Evolutionary conservation across 2,329 filamentous ascomycete genomes (phyloP).

Genomic region (Diaporthe aspalathi): DNA sequence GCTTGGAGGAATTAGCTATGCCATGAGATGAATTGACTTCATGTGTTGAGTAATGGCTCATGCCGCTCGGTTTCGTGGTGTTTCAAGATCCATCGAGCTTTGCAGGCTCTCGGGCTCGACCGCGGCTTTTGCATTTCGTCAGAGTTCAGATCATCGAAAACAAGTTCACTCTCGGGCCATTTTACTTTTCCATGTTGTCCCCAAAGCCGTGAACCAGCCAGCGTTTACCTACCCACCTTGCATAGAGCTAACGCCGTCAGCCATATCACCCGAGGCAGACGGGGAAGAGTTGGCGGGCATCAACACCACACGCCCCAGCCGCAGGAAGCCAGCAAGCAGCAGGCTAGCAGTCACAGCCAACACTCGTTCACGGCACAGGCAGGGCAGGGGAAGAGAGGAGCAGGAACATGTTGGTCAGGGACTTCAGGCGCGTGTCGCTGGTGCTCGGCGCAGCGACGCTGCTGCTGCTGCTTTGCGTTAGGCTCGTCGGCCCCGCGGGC

Average conservation of each 20-base stretch:
- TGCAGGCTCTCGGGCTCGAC: not conserved
- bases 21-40: not conserved
- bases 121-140: not conserved
- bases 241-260: not conserved
- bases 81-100: conserved; percentile 13
- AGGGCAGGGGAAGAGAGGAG: not conserved
- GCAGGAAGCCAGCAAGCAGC: too few species aligned
- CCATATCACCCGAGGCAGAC: not conserved
- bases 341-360: too few species aligned
- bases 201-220: not conserved
- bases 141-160: conserved; percentile 19
- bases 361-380: not conserved
- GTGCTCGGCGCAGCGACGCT: conserved; percentile 22
- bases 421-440: conserved; percentile 23
- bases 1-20: not conserved
- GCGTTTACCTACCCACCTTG: not conserved
- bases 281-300: not conserved
- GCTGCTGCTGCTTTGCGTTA: conserved; percentile 29
- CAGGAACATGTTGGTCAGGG: not conserved
- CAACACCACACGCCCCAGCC: not conserved
- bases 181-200: not conserved
- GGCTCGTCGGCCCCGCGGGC: conserved; percentile 24
- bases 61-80: conserved; percentile 14
- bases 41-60: conserved; percentile 12
- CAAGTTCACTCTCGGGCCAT: not conserved